Conservation (phyloP, 192 early-diverging fungal genomes). For the Linnemannia schmuckeri region DNA sequence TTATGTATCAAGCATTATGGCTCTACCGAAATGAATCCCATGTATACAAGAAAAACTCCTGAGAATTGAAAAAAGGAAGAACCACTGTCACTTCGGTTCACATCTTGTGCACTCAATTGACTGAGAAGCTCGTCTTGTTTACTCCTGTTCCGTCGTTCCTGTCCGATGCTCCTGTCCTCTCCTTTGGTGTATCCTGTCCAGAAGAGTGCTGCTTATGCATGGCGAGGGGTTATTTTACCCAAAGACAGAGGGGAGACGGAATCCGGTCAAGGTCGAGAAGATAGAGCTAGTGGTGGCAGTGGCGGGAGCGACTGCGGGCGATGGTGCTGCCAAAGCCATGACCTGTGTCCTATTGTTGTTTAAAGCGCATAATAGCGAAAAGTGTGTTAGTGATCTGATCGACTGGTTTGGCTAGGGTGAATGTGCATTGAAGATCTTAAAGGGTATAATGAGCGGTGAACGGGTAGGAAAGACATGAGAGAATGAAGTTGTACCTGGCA, state of each 20-base stretch:
- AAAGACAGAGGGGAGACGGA: constrained; percentile 53
- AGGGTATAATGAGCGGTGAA: too few relatives aligned
- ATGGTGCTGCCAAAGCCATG: constrained; percentile 35
- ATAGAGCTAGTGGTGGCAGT: constrained; percentile 31
- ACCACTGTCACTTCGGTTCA: too few relatives aligned
- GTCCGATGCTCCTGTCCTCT: background rate
- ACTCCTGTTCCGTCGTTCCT: background rate
- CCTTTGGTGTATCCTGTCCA: background rate
- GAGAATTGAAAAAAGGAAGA: too few relatives aligned
- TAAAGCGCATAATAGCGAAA: background rate
- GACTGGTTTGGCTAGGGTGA: background rate
- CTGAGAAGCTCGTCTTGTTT: background rate
- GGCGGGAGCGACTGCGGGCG: constrained; percentile 15
- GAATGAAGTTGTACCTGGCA: constrained; percentile 31
- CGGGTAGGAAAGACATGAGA: background rate
- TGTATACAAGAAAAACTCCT: too few relatives aligned
- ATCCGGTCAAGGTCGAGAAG: constrained; percentile 48
- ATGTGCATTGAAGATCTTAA: background rate
- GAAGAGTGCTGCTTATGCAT: too few relatives aligned
- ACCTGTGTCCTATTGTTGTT: constrained; percentile 47
- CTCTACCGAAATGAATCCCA: too few relatives aligned
- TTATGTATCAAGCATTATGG: too few relatives aligned
- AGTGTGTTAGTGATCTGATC: background rate
- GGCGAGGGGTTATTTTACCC: constrained; percentile 20
- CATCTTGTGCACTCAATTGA: background rate